These are phyloP conservation scores for Arabis hirsuta DNA, from an alignment of 345 rosid genomes.

Conservation along the genomic window DNA sequence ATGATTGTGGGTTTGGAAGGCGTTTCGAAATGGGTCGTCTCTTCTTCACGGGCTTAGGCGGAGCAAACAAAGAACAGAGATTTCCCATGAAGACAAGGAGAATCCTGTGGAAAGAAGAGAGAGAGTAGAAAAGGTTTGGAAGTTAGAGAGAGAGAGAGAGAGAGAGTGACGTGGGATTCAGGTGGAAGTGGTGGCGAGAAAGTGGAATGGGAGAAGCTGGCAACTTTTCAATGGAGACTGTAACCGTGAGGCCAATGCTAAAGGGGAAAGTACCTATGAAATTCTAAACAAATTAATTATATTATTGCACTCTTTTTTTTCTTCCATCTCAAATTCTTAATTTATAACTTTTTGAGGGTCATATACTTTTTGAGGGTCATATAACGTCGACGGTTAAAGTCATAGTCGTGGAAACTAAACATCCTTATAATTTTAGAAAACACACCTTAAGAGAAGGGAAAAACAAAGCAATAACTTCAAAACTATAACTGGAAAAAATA, in stretches of 20 bases:
- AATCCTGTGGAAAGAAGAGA: conserved; percentile 9
- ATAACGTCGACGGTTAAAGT: too few species aligned
- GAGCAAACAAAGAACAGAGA: conserved; percentile 62
- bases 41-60: conserved; percentile 53
- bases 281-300: background rate
- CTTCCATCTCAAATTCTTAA: too few species aligned
- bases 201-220: conserved; percentile 39
- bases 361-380: too few species aligned
- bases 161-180: conserved; percentile 29
- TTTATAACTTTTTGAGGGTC: too few species aligned
- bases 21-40: conserved; percentile 48
- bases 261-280: conserved; percentile 12
- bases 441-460: too few species aligned
- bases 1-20: conserved; percentile 24
- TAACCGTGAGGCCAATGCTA: conserved; percentile 17
- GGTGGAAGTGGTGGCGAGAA: conserved; percentile 42
- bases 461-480: too few species aligned
- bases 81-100: conserved; percentile 55
- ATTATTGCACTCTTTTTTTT: too few species aligned
- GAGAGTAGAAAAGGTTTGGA: conserved; percentile 26
- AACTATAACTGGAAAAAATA: too few species aligned
- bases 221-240: conserved; percentile 32
- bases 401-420: too few species aligned
- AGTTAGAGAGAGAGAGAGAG: conserved; percentile 26
- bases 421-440: too few species aligned